A percentile compares a stretch with the other conserved stretches of the same genome.
Evolutionary conservation across 2,329 filamentous ascomycete species (phyloP).

Genomic region (Fusarium sp.): DNA sequence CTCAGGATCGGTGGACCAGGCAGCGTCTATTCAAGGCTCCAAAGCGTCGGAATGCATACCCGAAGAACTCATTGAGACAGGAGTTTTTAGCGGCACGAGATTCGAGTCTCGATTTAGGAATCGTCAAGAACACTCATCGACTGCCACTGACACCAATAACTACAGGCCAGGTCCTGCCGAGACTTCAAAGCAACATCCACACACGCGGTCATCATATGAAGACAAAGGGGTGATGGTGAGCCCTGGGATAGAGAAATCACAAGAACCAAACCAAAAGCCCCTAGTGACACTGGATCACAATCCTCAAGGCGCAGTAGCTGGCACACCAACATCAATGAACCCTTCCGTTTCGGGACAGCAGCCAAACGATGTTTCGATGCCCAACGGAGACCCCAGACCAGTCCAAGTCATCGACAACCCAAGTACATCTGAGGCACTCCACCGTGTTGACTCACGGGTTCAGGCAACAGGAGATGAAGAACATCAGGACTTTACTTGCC

Average conservation of each 20-base stretch:
- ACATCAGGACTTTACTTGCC: neutral
- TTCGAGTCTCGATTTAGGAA: neutral
- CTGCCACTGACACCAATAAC: neutral
- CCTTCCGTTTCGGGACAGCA: neutral
- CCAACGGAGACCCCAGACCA: neutral
- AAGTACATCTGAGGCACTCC: no score
- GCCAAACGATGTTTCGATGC: neutral
- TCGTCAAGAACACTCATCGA: neutral
- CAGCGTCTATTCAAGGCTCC: neutral
- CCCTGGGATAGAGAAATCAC: neutral
- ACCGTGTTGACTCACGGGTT: neutral
- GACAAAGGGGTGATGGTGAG: constrained; percentile 37
- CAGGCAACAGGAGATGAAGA: neutral
- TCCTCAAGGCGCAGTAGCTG: neutral
- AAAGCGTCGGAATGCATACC: constrained; percentile 5
- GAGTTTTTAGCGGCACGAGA: constrained; percentile 31
- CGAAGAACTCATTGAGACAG: constrained; percentile 28
- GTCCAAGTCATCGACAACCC: neutral
- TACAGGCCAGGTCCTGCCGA: neutral
- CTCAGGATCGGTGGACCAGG: neutral
- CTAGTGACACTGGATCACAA: neutral
- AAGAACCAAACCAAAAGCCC: neutral
- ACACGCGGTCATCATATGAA: constrained; percentile 11
- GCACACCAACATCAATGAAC: neutral
- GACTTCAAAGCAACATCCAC: neutral